Conservation (phyloP, 257 asterid genomes). For the Euphrasia confusa region DNA sequence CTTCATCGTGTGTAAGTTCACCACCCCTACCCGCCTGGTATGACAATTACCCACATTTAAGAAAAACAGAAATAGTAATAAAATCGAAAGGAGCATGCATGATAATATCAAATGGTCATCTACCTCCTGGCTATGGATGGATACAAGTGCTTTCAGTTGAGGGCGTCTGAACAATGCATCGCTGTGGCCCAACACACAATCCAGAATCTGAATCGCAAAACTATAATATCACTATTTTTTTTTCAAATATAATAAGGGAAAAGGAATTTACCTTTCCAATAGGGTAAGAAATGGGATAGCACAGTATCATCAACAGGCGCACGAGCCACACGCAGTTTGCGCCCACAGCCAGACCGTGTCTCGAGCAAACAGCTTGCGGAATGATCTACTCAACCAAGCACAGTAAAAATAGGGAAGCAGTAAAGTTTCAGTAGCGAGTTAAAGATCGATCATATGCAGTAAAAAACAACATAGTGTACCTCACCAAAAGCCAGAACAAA, state of each 20-base stretch:
- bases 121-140: conserved; percentile 90
- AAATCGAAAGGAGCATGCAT: not conserved
- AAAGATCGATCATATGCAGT: not conserved
- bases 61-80: not conserved
- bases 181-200: conserved; percentile 77
- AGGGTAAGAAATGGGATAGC: conserved; percentile 86
- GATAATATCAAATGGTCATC: conserved; percentile 1
- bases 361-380: conserved; percentile 91
- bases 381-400: conserved; percentile 51
- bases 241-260: not conserved
- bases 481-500: conserved; percentile 95
- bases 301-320: conserved; percentile 75
- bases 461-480: conserved; percentile 42
- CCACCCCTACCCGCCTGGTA: conserved; percentile 97
- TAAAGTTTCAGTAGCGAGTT: conserved; percentile 18
- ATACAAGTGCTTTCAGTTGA: conserved; percentile 92
- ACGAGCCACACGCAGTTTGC: conserved; percentile 94
- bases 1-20: conserved; percentile 87
- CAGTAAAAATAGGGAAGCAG: conserved; percentile 15
- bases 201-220: conserved; percentile 51
- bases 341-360: conserved; percentile 96
- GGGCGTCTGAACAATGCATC: conserved; percentile 87
- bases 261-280: conserved; percentile 66
- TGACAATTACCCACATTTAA: conserved; percentile 16
- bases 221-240: not conserved